Conservation (phyloP, 1,284 basidiomycete genomes). For the Microbotryomycetes sp. region DNA sequence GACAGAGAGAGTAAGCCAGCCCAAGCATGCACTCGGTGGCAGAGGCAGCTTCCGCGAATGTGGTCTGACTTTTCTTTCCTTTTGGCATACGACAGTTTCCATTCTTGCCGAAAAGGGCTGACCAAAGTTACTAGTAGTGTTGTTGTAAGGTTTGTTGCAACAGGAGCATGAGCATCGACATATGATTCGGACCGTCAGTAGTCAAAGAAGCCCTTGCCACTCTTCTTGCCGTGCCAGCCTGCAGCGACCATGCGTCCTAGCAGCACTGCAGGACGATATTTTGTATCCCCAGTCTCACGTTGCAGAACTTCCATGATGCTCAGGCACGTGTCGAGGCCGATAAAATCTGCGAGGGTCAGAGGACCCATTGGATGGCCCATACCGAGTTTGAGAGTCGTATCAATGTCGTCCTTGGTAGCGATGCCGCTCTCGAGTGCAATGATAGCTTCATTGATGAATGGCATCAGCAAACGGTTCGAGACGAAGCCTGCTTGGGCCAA, state of each 20-base stretch:
- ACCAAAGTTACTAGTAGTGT: no score
- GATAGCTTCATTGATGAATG: constrained; percentile 87
- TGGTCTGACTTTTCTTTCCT: no score
- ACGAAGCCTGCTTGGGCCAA: constrained; percentile 53
- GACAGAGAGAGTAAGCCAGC: constrained; percentile 40
- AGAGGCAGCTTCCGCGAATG: no score
- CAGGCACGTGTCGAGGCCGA: constrained; percentile 53
- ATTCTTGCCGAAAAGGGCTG: no score
- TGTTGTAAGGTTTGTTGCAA: no score
- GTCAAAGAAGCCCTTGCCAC: constrained; percentile 63
- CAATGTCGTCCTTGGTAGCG: constrained; percentile 89
- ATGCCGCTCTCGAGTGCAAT: constrained; percentile 85
- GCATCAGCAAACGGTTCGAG: constrained; percentile 80
- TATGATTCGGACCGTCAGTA: no score
- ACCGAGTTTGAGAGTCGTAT: constrained; percentile 83
- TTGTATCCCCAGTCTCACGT: constrained; percentile 80
- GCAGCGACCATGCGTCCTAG: constrained; percentile 95
- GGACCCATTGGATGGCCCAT: constrained; percentile 94
- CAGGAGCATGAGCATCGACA: no score
- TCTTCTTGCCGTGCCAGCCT: constrained; percentile 89
- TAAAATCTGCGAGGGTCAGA: constrained; percentile 38
- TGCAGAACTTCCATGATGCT: constrained; percentile 77
- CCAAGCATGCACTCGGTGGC: neutral
- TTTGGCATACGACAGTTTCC: no score
- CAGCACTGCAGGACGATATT: constrained; percentile 87